Base-by-base conservation (phyloP, 1,139 yeast genomes). In the Nakaseomyces nivariensis region DNA sequence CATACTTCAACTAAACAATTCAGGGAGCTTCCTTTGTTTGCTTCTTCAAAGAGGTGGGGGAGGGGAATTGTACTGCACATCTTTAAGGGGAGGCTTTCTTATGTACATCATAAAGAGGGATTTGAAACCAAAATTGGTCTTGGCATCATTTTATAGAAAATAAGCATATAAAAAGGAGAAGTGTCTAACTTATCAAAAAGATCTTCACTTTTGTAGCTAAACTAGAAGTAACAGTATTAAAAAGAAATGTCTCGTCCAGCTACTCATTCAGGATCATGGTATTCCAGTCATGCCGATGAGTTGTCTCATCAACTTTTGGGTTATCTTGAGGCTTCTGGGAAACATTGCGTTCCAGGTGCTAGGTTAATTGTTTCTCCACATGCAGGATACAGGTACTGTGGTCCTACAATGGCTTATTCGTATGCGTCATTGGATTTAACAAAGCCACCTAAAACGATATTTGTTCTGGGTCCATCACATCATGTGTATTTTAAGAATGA, bases 241-340 rank as follows among this genome's bases (percentile, higher is more conserved):
- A 9, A n/a, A 38, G 42, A 5, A 38, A 38, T 38, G 42, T 38
- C 42, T 25, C 33, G 44, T 13, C 73, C 76, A 5, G 95, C 96
- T 0, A 75, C 95, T 2, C 97, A 89, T 63, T 83, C 96, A 1
- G 97, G 97, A 1, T 68, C 86, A 1, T 92, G 98, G 98, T 92
- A 92, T 66, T 63, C 79, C 6, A 73, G 72, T 13, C 73, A 74
- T 51, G 61, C 74, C 1, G 49, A 59, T 3, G 63, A 63, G 24
- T 72, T 89, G 25, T 63, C 70, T 3, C 53, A 59, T 4, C 86
- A 85, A 57, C 57, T 89, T 31, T 73, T 73, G 10, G 60, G 60
- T 2, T 78, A 71, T 57, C 66, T 82, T 45, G 57, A 60, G 36
- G 50, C 64, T 54, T 62, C 71, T 37, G 49, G 48, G 11, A 56